These are phyloP conservation scores for Colletotrichum sp. DNA, from an alignment of 2,329 filamentous ascomycete species.

Conservation along the genomic window DNA sequence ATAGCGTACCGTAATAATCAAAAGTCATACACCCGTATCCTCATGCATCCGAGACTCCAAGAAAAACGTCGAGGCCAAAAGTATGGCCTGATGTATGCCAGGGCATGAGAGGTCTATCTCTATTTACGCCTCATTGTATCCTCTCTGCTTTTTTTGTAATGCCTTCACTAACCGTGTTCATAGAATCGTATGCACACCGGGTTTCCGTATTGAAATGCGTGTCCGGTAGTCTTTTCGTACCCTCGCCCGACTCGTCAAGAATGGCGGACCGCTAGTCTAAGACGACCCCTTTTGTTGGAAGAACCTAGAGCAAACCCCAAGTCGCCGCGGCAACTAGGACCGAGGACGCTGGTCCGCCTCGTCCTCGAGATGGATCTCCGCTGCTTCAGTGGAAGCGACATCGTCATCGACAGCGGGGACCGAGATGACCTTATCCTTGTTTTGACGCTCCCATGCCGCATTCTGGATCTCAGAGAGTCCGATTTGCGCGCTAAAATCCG, in stretches of 20 bases:
- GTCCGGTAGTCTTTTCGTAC: neutral
- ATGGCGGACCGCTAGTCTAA: neutral
- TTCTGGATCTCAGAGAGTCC: slow-evolving; percentile 33
- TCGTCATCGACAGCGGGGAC: slow-evolving; percentile 41
- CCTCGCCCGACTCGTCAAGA: neutral
- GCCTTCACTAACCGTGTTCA: neutral
- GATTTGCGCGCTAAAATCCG: slow-evolving; percentile 22
- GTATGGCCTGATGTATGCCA: slow-evolving; percentile 11
- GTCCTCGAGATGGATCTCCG: slow-evolving; percentile 55
- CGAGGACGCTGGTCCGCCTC: slow-evolving; percentile 29
- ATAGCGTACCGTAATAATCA: slow-evolving; percentile 3
- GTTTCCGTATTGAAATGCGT: neutral
- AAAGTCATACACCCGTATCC: slow-evolving; percentile 7
- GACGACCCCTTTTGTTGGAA: neutral
- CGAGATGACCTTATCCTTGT: slow-evolving; percentile 38
- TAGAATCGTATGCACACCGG: neutral
- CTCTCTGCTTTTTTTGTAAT: slow-evolving; percentile 18
- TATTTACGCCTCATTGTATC: slow-evolving; percentile 20
- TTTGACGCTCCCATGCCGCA: slow-evolving; percentile 37
- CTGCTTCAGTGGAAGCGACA: slow-evolving; percentile 47
- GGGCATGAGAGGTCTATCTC: slow-evolving; percentile 20
- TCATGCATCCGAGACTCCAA: slow-evolving; percentile 18
- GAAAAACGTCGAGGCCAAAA: neutral
- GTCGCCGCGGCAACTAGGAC: neutral
- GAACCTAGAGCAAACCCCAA: neutral